These are phyloP conservation scores for Anacardium occidentale DNA, from an alignment of 345 rosid genomes.

Conservation along the genomic window DNA sequence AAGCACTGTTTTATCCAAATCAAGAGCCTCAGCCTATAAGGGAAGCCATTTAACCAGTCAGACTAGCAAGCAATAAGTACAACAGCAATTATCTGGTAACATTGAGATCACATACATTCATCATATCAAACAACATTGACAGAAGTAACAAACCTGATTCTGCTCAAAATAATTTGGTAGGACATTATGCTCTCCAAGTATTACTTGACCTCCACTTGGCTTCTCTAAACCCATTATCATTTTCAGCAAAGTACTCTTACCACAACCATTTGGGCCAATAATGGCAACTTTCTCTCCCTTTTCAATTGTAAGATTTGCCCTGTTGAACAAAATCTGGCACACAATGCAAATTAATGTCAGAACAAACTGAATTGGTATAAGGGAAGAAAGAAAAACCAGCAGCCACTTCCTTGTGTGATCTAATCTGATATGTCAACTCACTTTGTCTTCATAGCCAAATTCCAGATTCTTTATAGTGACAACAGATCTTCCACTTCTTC, in stretches of 20 bases:
- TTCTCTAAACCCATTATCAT: slow-evolving; percentile 81
- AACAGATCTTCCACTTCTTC: slow-evolving; percentile 84
- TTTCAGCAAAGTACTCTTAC: slow-evolving; percentile 86
- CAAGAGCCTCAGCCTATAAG: slow-evolving; percentile 87
- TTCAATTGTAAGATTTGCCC: slow-evolving; percentile 75
- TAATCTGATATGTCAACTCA: slow-evolving; percentile 28
- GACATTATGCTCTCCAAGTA: slow-evolving; percentile 89
- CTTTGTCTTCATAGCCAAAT: slow-evolving; percentile 76
- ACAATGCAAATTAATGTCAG: slow-evolving; percentile 16
- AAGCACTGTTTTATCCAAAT: slow-evolving; percentile 82
- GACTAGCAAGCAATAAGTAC: not conserved
- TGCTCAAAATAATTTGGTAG: slow-evolving; percentile 97
- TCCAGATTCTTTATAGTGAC: slow-evolving; percentile 60
- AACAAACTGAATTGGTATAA: slow-evolving; percentile 1
- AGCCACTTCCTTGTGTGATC: not conserved
- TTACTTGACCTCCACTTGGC: slow-evolving; percentile 64
- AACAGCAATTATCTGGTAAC: not conserved
- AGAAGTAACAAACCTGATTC: slow-evolving; percentile 65
- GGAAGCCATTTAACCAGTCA: slow-evolving; percentile 14
- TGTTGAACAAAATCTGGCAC: slow-evolving; percentile 65
- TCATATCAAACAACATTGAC: not conserved
- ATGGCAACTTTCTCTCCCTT: slow-evolving; percentile 88
- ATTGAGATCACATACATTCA: not conserved
- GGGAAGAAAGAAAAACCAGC: not conserved
- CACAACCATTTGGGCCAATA: slow-evolving; percentile 95